Evolutionary conservation across 2,329 filamentous ascomycete species (phyloP).

Genomic region (Beauveria rudraprayagi): DNA sequence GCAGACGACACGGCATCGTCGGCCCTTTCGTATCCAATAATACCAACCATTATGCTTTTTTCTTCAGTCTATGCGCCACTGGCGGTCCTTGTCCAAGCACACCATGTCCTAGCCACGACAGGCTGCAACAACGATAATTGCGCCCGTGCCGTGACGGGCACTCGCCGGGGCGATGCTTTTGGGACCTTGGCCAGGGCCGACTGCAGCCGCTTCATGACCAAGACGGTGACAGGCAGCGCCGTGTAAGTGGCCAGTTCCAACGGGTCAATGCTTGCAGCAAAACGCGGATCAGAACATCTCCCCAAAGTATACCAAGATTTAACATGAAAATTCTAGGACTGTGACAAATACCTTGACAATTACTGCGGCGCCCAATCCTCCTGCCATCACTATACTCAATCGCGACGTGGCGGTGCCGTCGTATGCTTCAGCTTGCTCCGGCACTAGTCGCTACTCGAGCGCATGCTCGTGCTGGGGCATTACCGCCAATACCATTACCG

Average conservation of each 20-base stretch:
- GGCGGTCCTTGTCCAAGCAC: not conserved
- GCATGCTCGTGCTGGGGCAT: constrained; percentile 23
- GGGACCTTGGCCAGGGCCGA: not conserved
- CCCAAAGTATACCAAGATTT: not conserved
- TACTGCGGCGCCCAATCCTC: not conserved
- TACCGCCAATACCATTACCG: constrained; percentile 13
- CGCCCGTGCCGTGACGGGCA: constrained; percentile 11
- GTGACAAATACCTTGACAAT: not conserved
- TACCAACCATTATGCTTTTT: not conserved
- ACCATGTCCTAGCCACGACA: not conserved
- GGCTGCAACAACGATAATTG: constrained; percentile 5
- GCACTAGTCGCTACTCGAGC: constrained; percentile 16
- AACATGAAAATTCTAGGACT: not conserved
- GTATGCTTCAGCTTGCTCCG: constrained; percentile 20
- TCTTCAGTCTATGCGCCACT: not conserved
- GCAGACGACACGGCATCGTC: not conserved
- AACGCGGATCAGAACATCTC: not conserved
- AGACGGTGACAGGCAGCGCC: not conserved
- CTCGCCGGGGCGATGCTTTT: not conserved
- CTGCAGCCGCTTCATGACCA: constrained; percentile 8
- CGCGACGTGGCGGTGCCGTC: constrained; percentile 11
- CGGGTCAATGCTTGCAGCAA: not conserved
- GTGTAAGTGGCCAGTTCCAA: not conserved
- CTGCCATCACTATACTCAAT: not conserved
- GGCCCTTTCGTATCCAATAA: not conserved